Conservation (phyloP, 139 green algal genomes). For the Tetraselmis chui region DNA sequence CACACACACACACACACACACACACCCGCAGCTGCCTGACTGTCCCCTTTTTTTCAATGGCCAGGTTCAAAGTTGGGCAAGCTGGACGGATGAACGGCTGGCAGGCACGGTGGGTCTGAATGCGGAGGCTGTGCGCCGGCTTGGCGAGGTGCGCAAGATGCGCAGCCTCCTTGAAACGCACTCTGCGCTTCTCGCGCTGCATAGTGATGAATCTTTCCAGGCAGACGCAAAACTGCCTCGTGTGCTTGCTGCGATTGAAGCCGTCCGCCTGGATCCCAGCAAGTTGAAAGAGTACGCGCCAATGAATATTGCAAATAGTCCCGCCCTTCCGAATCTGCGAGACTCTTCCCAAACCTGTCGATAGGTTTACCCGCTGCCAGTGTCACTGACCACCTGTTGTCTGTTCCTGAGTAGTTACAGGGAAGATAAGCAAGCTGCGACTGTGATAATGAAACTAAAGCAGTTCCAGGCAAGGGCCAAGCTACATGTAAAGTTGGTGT, state of each 20-base stretch:
- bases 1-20: neutral
- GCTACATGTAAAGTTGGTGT: neutral
- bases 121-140: neutral
- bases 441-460: slow-evolving; percentile 29
- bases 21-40: neutral
- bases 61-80: neutral
- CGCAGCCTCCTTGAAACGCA: slow-evolving; percentile 17
- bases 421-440: slow-evolving; percentile 11
- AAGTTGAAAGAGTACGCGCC: slow-evolving; percentile 15
- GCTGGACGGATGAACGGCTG: neutral
- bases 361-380: neutral
- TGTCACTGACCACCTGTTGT: no score
- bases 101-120: neutral
- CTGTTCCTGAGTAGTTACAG: no score
- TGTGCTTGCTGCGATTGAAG: slow-evolving; percentile 12
- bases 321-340: neutral
- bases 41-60: neutral
- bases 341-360: neutral
- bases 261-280: slow-evolving; percentile 6
- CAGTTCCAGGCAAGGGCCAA: slow-evolving; percentile 14
- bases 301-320: neutral
- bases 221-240: slow-evolving; percentile 23
- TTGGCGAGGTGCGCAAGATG: slow-evolving; percentile 8
- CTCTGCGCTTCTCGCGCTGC: slow-evolving; percentile 29
- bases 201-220: slow-evolving; percentile 48